Evolutionary conservation across 2,329 filamentous ascomycete species (phyloP), one percentile per base, ranked within the genome.

Genomic region (Penicillium sp.): DNA sequence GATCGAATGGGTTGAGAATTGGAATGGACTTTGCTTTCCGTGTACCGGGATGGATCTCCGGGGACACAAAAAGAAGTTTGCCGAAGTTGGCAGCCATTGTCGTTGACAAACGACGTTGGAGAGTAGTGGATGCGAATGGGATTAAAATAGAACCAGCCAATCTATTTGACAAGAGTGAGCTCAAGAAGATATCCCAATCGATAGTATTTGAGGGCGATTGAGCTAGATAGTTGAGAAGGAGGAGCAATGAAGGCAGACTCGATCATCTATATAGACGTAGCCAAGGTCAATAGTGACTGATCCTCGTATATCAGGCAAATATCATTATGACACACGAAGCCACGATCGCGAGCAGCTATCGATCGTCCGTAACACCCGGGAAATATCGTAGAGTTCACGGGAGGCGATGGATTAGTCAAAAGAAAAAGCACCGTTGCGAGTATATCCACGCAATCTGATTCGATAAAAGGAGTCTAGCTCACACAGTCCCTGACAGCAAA

Each of bases 21-120:
- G 91, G 91, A 40, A 96, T 84, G 0, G 89, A 89, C 54, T 82
- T 84, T 47, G 91, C 91, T 71, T 96, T 96, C 52, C 82, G 81
- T 76, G 88, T 96, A 75, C 91, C 82, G 8, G 91, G 90, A 70
- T 96, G 95, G 75, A 95, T 75, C 68, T 88, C 84, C 33, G 91
- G 90, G 26, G 83, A 79, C 36, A 53, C 45, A 42, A 67, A 62
- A n/a, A 72, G 60, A 24, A 56, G 40, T 36, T 64, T 69, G 37
- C 69, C 45, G 33, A 64, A 62, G 10, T 43, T 54, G 48, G 61
- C 61, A 40, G 50, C 59, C 61, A 63, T 63, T 20, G 33, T 33
- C 24, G 10, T 29, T 30, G 3, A 13, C 12, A 12, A n/a, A 17
- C 24, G 23, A 40, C 7, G 20, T 6, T n/a, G 20, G 17, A n/a